Conservation (phyloP, 129 eudicot species). For the Flaveria trinervia region DNA sequence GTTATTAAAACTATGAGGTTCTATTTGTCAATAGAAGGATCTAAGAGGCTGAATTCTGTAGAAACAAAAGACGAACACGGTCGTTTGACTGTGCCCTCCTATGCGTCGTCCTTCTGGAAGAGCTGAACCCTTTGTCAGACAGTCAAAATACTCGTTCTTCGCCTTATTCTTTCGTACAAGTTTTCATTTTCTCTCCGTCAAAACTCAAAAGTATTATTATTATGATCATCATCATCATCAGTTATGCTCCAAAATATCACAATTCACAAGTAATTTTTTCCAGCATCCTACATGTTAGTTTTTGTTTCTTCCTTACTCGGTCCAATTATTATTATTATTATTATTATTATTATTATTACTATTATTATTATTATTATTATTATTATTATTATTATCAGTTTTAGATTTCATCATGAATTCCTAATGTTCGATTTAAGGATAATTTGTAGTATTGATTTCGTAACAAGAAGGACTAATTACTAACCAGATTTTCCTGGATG, state of each 20-base stretch:
- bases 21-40: neutral
- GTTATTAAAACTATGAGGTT: neutral
- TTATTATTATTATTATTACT: neutral
- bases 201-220: neutral
- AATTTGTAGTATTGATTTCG: neutral
- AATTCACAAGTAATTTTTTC: slow-evolving; percentile 21
- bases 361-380: neutral
- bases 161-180: slow-evolving; percentile 30
- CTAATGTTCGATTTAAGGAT: neutral
- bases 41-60: slow-evolving; percentile 11
- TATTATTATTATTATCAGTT: neutral
- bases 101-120: slow-evolving; percentile 30
- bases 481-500: neutral
- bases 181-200: slow-evolving; percentile 14
- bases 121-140: neutral
- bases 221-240: neutral
- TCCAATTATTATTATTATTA: neutral
- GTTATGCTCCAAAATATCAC: slow-evolving; percentile 5
- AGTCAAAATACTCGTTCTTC: slow-evolving; percentile 40
- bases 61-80: neutral
- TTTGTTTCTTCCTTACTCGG: neutral
- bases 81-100: slow-evolving; percentile 14
- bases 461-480: neutral
- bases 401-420: neutral
- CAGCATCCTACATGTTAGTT: slow-evolving; percentile 19